Evolutionary conservation across 805 yeast species (phyloP), one percentile per base, ranked within the genome.

Genomic region (Candida manassasensis): DNA sequence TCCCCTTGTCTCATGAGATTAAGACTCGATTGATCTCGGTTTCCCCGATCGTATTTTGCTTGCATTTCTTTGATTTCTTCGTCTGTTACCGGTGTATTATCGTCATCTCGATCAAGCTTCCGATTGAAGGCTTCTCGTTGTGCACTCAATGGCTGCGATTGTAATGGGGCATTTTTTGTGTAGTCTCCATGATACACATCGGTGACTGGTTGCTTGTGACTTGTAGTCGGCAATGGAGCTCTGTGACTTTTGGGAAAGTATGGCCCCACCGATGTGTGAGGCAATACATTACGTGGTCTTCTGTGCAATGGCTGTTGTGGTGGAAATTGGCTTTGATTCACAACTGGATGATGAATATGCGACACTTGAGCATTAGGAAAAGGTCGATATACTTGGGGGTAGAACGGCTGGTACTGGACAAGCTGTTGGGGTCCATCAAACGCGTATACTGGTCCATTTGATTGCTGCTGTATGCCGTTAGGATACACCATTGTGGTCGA

Each of bases 71-170:
- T 42, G 10, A 54, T 45, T 36, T 59, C 65, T 14, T 57, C 61
- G 16, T 53, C 60, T 6, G 59, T 46, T 3, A 49, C 56, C 4
- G 60, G 59, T 13, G 46, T 40, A 28, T 59, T 40, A 35, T 60
- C 64, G 12, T 55, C 61, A 7, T 49, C 48, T 12, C 13, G 26
- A 21, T 12, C 7, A 33, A 33, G 27, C 18, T 25, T 4, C 7
- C 29, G 34, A 21, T 46, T 56, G 40, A 71, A 71, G 35, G 51
- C 58, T 34, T 61, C 69, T 15, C 61, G 50, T 45, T 73, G 76
- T 0, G 79, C 71, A 27, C 72, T 63, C 7, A 73, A 53, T 4
- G 79, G 79, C 46, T 74, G 79, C 11, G 77, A 69, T 17, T 56
- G 55, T 27, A 70, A 45, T 8, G 79, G 79, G 0, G 79, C 79